Base-by-base conservation (phyloP, 768 basidiomycete genomes). In the Punctularia strigosozonata region DNA sequence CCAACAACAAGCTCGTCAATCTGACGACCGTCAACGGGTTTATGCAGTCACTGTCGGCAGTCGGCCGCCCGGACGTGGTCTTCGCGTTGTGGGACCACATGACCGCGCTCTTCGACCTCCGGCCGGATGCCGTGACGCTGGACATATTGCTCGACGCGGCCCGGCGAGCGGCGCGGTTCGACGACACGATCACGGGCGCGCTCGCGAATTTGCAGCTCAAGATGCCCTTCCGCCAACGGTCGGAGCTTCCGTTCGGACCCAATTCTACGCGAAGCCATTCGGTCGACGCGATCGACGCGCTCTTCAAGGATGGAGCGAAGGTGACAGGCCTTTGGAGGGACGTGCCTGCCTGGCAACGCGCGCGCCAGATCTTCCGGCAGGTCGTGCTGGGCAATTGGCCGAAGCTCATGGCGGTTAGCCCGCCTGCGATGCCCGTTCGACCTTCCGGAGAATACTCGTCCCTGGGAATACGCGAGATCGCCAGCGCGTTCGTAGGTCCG, bases 1-100 rank as follows among this genome's bases (percentile, higher is more conserved):
- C 50, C 0, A 53, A 66, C 32, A 71, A 71, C 46, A 52, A 59
- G 15, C 23, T 25, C 37, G n/a, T 42, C 3, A 39, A 45, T 25
- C 36, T 23, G 19, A 44, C 38, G 14, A 25, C 47, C 1, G 19
- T 62, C 26, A 58, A 52, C 13, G 39, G 34, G n/a, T 67, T 77
- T 48, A 61, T 78, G 53, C 51, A 55, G 8, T 46, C 68, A 0
- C 62, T 87, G 30, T 62, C 64, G 19, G 64, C 63, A 17, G 63
- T 65, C 15, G 58, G 64, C 22, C 71, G 81, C 3, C 79, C 80
- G 0, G 80, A 83, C 46, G 58, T 69, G 5, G 66, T 79, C 3
- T 78, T 83, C 52, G 58, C 59, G 31, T 49, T 87, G 1, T 89
- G 82, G 80, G 75, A 79, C n/a, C 57, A 74, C 19, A 71, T 85